These are phyloP conservation scores for Lactarius evosmus DNA, from an alignment of 768 basidiomycete species.

Conservation along the genomic window DNA sequence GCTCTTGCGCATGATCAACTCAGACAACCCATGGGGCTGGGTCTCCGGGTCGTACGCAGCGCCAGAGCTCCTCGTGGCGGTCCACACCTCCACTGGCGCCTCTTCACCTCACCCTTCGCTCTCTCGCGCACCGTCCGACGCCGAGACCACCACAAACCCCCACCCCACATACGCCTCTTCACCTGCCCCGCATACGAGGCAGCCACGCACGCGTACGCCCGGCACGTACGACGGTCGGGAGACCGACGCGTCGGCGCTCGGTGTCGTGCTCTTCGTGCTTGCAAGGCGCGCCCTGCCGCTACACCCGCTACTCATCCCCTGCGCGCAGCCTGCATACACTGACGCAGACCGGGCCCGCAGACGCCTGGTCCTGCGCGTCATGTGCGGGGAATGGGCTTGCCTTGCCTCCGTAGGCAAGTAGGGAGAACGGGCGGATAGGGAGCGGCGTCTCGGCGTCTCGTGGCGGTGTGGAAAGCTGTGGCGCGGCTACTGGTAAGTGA, in stretches of 20 bases:
- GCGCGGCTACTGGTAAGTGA: slow-evolving; percentile 67
- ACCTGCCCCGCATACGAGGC: slow-evolving; percentile 26
- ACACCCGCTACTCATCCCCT: slow-evolving; percentile 35
- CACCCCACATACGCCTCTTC: not conserved
- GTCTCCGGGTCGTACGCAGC: slow-evolving; percentile 88
- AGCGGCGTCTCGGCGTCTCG: slow-evolving; percentile 41
- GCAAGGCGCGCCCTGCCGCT: slow-evolving; percentile 72
- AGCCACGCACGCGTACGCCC: slow-evolving; percentile 41
- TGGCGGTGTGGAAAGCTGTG: slow-evolving; percentile 55
- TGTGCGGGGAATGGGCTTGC: slow-evolving; percentile 77
- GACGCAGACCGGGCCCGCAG: slow-evolving; percentile 42
- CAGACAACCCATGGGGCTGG: slow-evolving; percentile 62
- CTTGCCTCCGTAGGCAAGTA: slow-evolving; percentile 35
- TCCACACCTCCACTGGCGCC: slow-evolving; percentile 2
- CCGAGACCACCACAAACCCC: not conserved
- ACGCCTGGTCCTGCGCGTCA: slow-evolving; percentile 73
- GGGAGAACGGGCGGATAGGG: no score
- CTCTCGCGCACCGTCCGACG: slow-evolving; percentile 26
- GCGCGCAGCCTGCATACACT: slow-evolving; percentile 31
- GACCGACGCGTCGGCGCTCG: slow-evolving; percentile 88
- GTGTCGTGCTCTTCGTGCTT: slow-evolving; percentile 81
- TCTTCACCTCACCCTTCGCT: slow-evolving; percentile 28
- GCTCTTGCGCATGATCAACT: slow-evolving; percentile 78
- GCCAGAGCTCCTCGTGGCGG: slow-evolving; percentile 60
- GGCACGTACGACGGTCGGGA: slow-evolving; percentile 75